Percentiles rank a stretch among this genome's conserved stretches.
Evolutionary conservation across 1,284 basidiomycete species (phyloP).

Genomic region (Pisolithus thermaeus): DNA sequence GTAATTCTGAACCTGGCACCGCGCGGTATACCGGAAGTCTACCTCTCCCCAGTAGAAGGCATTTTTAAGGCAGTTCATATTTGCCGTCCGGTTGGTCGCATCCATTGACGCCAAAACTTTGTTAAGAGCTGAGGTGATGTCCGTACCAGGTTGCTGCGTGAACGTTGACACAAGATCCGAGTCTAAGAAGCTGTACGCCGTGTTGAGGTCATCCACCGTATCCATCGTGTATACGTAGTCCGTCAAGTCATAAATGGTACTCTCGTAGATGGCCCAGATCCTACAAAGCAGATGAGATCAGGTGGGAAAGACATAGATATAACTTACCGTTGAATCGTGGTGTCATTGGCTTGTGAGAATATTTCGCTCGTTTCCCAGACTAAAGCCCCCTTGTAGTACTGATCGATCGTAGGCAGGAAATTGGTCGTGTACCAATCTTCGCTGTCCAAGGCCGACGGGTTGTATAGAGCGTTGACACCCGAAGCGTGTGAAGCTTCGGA

Average conservation of each 20-base stretch:
- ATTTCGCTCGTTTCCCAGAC: slow-evolving; percentile 66
- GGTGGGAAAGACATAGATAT: background rate
- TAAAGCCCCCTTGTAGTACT: slow-evolving; percentile 79
- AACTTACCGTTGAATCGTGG: slow-evolving; percentile 45
- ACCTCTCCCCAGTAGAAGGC: slow-evolving; percentile 76
- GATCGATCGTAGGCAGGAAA: slow-evolving; percentile 71
- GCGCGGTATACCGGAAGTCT: slow-evolving; percentile 81
- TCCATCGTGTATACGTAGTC: slow-evolving; percentile 81
- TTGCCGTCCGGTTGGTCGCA: slow-evolving; percentile 42
- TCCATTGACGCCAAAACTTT: slow-evolving; percentile 51
- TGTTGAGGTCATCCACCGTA: slow-evolving; percentile 40
- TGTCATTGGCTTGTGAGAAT: slow-evolving; percentile 41
- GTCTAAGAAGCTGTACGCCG: slow-evolving; percentile 67
- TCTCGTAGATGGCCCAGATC: slow-evolving; percentile 76
- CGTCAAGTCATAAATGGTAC: slow-evolving; percentile 79
- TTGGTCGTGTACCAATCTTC: slow-evolving; percentile 74
- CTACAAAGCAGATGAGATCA: slow-evolving; percentile 33
- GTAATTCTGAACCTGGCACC: slow-evolving; percentile 88
- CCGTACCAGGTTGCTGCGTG: slow-evolving; percentile 75
- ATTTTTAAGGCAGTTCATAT: slow-evolving; percentile 76
- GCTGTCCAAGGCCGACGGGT: slow-evolving; percentile 46
- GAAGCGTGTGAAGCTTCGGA: slow-evolving; percentile 74
- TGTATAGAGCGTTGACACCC: slow-evolving; percentile 49
- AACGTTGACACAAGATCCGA: slow-evolving; percentile 65
- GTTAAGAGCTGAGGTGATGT: slow-evolving; percentile 71